phyloP scores from a whole-genome alignment of 176 grass and related monocot species.

The Ananas comosus region DNA sequence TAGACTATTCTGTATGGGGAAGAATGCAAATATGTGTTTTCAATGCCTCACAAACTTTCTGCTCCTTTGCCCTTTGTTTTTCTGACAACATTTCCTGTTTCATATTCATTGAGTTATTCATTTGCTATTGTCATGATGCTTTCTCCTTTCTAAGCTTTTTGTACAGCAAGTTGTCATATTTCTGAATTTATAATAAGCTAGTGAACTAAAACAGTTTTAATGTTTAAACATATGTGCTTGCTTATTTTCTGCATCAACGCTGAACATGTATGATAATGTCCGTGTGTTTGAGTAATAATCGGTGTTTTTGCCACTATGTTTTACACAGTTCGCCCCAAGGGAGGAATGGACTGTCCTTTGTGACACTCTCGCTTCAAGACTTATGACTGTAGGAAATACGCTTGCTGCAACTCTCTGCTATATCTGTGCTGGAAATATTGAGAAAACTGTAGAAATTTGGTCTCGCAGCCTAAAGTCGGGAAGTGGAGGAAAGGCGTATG shows the following conservation, averaged over 20 bases:
- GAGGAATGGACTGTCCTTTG: constrained; percentile 91
- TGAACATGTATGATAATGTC: too few relatives aligned
- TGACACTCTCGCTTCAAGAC: constrained; percentile 73
- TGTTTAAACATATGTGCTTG: too few relatives aligned
- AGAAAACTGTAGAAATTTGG: constrained; percentile 98
- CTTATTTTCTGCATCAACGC: too few relatives aligned
- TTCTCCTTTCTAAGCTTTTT: not conserved
- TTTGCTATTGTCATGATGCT: not conserved
- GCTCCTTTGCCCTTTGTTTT: too few relatives aligned
- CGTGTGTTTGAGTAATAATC: not conserved
- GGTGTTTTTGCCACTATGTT: not conserved
- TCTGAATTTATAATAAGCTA: too few relatives aligned
- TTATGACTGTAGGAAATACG: constrained; percentile 57
- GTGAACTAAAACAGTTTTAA: too few relatives aligned
- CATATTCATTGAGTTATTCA: not conserved
- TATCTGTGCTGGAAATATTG: constrained; percentile 97
- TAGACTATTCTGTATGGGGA: too few relatives aligned
- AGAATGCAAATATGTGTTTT: too few relatives aligned
- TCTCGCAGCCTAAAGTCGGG: constrained; percentile 74
- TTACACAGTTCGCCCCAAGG: constrained; percentile 66
- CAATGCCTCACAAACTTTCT: too few relatives aligned
- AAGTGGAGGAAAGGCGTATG: constrained; percentile 66
- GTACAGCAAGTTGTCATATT: too few relatives aligned
- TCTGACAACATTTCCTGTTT: too few relatives aligned
- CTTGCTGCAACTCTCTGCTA: constrained; percentile 88